These are phyloP conservation scores for Phytophthora sansomeana DNA, from an alignment of 352 stramenopile genomes.

Conservation along the genomic window DNA sequence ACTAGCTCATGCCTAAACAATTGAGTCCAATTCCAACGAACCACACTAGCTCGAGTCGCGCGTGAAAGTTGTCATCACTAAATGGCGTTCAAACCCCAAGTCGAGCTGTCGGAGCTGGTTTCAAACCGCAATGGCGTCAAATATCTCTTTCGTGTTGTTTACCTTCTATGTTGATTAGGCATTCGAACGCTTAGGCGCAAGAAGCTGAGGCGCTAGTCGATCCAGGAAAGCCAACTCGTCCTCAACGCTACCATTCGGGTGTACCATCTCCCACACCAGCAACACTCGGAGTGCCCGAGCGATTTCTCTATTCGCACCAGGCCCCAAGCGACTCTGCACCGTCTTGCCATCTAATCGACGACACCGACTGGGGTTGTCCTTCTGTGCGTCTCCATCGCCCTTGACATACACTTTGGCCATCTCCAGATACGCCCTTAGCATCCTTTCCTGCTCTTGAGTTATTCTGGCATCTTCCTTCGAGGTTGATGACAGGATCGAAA, in stretches of 20 bases:
- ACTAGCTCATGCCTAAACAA: not conserved
- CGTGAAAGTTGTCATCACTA: no score
- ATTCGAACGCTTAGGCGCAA: not conserved
- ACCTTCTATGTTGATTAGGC: slow-evolving; percentile 1
- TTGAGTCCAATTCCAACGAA: not conserved
- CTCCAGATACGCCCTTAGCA: slow-evolving; percentile 45
- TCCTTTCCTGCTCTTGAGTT: slow-evolving; percentile 22
- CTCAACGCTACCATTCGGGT: slow-evolving; percentile 34
- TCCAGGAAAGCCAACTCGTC: slow-evolving; percentile 52
- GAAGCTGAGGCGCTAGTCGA: slow-evolving; percentile 29
- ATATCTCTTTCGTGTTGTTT: not conserved
- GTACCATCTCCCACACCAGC: slow-evolving; percentile 61
- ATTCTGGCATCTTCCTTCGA: not conserved
- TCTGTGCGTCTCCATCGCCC: slow-evolving; percentile 10
- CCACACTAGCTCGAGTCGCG: no score
- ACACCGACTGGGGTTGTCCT: slow-evolving; percentile 22
- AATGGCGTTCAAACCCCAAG: no score
- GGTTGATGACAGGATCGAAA: not conserved
- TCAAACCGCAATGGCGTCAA: not conserved
- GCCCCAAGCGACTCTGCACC: slow-evolving; percentile 51
- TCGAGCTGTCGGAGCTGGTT: no score
- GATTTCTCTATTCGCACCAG: slow-evolving; percentile 44
- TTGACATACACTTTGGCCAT: slow-evolving; percentile 46
- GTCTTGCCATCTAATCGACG: slow-evolving; percentile 61
- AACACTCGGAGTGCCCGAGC: slow-evolving; percentile 62